phyloP scores from a whole-genome alignment of 1,284 basidiomycete species.

The Fomitopsis palustris region DNA sequence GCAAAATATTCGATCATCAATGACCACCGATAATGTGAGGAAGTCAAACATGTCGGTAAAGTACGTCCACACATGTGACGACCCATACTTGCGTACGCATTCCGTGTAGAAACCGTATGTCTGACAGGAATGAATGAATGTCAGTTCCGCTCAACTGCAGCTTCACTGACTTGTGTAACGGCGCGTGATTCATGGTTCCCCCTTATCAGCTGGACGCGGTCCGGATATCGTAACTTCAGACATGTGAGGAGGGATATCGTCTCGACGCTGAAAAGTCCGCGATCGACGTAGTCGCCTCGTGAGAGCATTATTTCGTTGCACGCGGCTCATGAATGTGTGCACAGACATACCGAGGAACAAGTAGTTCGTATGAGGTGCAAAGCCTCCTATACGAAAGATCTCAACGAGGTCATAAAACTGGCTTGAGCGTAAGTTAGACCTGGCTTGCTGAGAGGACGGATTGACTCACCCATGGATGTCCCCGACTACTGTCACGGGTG shows the following conservation, averaged over 20 bases:
- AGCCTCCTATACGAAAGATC: conserved; percentile 98
- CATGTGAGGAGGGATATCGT: conserved; percentile 97
- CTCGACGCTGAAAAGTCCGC: conserved; percentile 96
- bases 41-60: conserved; percentile 99
- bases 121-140: conserved; percentile 41
- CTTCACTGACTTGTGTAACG: conserved; percentile 83
- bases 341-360: conserved; percentile 81
- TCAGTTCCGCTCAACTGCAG: conserved; percentile 20
- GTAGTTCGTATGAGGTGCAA: conserved; percentile 96
- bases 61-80: conserved; percentile 96
- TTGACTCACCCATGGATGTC: conserved; percentile 94
- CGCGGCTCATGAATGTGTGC: conserved; percentile 2
- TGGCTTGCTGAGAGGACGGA: conserved; percentile 10
- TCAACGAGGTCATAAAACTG: conserved; percentile 99
- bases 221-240: conserved; percentile 95
- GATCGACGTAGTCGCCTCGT: conserved; percentile 95
- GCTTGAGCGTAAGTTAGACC: conserved; percentile 44
- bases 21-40: conserved; percentile 94
- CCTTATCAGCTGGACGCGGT: conserved; percentile 94
- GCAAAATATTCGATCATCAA: conserved; percentile 99
- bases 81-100: conserved; percentile 97
- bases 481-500: conserved; percentile 98
- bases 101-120: conserved; percentile 99
- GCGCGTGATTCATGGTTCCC: conserved; percentile 99
- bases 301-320: not conserved